A percentile compares a stretch with the other conserved stretches of the same genome.
These are phyloP conservation scores for Sclerotinia sclerotiorum DNA, from an alignment of 2,329 filamentous ascomycete species.

Conservation along the genomic window DNA sequence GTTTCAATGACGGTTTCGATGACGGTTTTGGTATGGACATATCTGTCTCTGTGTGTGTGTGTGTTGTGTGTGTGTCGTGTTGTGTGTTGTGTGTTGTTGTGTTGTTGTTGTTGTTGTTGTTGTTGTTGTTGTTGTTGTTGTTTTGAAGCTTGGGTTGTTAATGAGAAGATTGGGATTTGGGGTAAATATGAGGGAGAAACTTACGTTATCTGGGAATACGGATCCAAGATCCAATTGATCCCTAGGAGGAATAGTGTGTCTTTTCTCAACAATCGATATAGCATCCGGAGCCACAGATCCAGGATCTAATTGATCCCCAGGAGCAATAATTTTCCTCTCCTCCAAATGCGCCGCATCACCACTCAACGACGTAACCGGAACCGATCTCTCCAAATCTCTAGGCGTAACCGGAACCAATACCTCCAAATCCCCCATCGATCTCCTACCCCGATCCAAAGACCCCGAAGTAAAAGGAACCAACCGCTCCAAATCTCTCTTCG, in stretches of 20 bases:
- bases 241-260: neutral
- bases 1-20: conserved; percentile 10
- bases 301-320: neutral
- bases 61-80: too few relatives aligned
- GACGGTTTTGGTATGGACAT: conserved; percentile 5
- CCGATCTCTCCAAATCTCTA: neutral
- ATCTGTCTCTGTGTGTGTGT: too few relatives aligned
- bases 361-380: neutral
- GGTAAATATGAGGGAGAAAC: neutral
- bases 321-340: neutral
- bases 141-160: neutral
- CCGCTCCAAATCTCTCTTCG: neutral
- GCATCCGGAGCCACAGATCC: neutral
- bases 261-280: neutral
- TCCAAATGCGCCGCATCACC: neutral
- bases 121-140: neutral
- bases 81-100: too few relatives aligned
- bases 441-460: neutral
- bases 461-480: neutral
- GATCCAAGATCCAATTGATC: neutral
- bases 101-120: too few relatives aligned
- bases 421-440: neutral
- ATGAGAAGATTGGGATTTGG: too few relatives aligned
- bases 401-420: neutral
- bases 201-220: neutral